Conservation (phyloP, 2,329 filamentous ascomycete genomes). For the Cercospora citrullina region DNA sequence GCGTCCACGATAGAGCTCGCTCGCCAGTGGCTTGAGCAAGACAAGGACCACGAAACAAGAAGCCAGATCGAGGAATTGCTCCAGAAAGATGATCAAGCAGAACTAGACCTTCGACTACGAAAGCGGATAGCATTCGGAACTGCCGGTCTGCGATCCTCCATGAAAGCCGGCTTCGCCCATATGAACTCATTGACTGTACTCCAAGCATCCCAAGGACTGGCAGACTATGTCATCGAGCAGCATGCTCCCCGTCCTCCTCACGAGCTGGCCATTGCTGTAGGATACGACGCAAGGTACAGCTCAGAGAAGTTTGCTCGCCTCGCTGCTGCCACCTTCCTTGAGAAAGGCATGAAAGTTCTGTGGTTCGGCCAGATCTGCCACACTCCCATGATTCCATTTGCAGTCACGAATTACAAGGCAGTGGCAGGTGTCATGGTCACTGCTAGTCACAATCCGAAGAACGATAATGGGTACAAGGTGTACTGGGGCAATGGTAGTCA, state of each 20-base stretch:
- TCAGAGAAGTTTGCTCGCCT: conserved; percentile 62
- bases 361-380: conserved; percentile 59
- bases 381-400: conserved; percentile 64
- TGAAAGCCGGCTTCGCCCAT: conserved; percentile 63
- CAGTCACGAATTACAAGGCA: conserved; percentile 55
- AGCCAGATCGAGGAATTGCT: conserved; percentile 57
- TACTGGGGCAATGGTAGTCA: conserved; percentile 66
- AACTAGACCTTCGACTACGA: conserved; percentile 55
- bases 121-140: conserved; percentile 63
- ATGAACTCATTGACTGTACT: conserved; percentile 43
- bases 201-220: conserved; percentile 64
- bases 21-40: conserved; percentile 59
- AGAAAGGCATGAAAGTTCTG: conserved; percentile 59
- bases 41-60: conserved; percentile 55
- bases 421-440: conserved; percentile 66
- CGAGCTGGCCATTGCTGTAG: conserved; percentile 58
- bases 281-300: conserved; percentile 63
- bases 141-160: conserved; percentile 62
- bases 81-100: conserved; percentile 44
- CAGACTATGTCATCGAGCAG: conserved; percentile 57
- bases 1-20: conserved; percentile 41
- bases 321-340: conserved; percentile 60
- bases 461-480: conserved; percentile 68
- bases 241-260: conserved; percentile 35
- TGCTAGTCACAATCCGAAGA: conserved; percentile 64